Conservation (phyloP, 2,329 filamentous ascomycete species). For the Pseudogymnoascus sp. region DNA sequence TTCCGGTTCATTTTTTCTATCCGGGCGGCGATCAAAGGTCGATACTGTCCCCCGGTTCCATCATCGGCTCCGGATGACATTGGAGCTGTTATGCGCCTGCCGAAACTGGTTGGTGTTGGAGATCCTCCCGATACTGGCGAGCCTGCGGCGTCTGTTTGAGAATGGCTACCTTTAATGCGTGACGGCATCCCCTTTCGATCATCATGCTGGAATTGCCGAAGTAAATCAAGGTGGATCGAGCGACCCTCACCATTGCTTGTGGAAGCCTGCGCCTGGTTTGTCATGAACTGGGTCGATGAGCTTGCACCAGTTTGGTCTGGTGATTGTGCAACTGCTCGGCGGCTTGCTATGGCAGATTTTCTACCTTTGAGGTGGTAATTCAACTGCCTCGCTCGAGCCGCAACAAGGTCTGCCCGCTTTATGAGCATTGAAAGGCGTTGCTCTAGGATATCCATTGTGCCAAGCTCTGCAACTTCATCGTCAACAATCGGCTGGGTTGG, state of each 20-base stretch:
- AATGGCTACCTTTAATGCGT: slow-evolving; percentile 14
- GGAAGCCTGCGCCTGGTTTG: not conserved
- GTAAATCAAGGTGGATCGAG: slow-evolving; percentile 43
- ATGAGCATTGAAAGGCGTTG: slow-evolving; percentile 68
- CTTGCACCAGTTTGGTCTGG: slow-evolving; percentile 13
- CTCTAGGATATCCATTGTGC: slow-evolving; percentile 76
- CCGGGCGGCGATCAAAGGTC: slow-evolving; percentile 59
- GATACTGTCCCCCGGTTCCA: slow-evolving; percentile 33
- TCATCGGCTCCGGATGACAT: slow-evolving; percentile 17
- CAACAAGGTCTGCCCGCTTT: slow-evolving; percentile 69
- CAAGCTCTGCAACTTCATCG: slow-evolving; percentile 78
- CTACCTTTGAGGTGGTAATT: slow-evolving; percentile 73
- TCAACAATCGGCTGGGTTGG: slow-evolving; percentile 74
- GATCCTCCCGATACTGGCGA: slow-evolving; percentile 9
- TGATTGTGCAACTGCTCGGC: slow-evolving; percentile 38
- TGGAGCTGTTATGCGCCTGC: not conserved
- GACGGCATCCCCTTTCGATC: slow-evolving; percentile 21
- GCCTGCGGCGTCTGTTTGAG: slow-evolving; percentile 12
- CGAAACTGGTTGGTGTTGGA: slow-evolving; percentile 9
- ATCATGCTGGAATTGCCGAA: slow-evolving; percentile 42
- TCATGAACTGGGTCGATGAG: not conserved
- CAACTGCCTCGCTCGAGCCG: slow-evolving; percentile 65
- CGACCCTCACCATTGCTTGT: slow-evolving; percentile 9
- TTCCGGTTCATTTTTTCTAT: slow-evolving; percentile 70
- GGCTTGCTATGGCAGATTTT: slow-evolving; percentile 61